phyloP scores from a whole-genome alignment of 164 flowering plant species.

The Pachysandra terminalis region DNA sequence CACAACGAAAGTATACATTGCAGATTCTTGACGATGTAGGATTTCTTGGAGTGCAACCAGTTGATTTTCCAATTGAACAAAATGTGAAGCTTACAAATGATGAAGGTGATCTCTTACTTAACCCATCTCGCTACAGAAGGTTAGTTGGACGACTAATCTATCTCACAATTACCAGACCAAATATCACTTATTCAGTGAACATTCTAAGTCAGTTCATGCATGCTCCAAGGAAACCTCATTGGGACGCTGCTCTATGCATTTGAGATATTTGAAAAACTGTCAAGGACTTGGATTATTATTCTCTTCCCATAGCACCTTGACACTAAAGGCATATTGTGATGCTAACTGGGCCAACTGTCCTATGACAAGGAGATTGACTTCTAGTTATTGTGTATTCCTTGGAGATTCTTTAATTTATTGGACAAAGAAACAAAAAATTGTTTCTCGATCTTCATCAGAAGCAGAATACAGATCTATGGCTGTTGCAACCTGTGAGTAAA shows the following conservation, averaged over 20 bases:
- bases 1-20: slow-evolving; percentile 9
- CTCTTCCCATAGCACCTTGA: neutral
- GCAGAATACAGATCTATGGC: slow-evolving; percentile 1
- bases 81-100: neutral
- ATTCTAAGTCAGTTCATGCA: slow-evolving; percentile 8
- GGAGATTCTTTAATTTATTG: neutral
- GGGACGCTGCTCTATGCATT: slow-evolving; percentile 2
- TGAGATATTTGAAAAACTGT: slow-evolving; percentile 4
- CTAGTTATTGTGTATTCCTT: neutral
- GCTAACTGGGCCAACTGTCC: neutral
- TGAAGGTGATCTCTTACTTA: neutral
- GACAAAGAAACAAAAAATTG: neutral
- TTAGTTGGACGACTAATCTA: slow-evolving; percentile 13
- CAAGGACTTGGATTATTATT: neutral
- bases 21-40: slow-evolving; percentile 7
- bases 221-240: neutral
- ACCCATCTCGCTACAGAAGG: neutral
- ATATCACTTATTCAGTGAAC: slow-evolving; percentile 4
- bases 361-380: neutral
- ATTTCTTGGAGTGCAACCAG: slow-evolving; percentile 2
- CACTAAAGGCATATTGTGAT: neutral
- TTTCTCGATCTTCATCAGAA: neutral
- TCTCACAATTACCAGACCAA: slow-evolving; percentile 5
- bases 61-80: slow-evolving; percentile 11
- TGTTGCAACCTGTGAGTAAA: neutral